Evolutionary conservation across 2,329 filamentous ascomycete genomes (phyloP).

Genomic region (Peltaster fructicola): DNA sequence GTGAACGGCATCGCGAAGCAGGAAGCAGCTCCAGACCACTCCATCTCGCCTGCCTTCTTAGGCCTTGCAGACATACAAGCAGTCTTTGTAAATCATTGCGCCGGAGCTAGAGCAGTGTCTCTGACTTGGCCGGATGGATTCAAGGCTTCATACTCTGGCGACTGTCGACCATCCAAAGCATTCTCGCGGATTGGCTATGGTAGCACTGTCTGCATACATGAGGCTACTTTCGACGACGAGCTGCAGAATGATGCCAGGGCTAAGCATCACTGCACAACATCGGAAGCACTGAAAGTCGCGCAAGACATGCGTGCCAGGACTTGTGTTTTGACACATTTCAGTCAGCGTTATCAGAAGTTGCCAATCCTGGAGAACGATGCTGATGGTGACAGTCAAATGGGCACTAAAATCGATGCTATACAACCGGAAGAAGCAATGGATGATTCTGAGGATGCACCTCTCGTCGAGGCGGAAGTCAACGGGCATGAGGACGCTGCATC

Average conservation of each 20-base stretch:
- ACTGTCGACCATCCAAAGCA: conserved; percentile 59
- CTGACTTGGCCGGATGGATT: conserved; percentile 65
- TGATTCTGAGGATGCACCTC: conserved; percentile 7
- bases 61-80: conserved; percentile 51
- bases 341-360: conserved; percentile 74
- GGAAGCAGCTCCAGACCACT: conserved; percentile 8
- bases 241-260: conserved; percentile 57
- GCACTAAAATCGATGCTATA: conserved; percentile 11
- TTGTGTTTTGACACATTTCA: conserved; percentile 84
- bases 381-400: conserved; percentile 5
- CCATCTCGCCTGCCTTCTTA: conserved; percentile 26
- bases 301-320: conserved; percentile 60
- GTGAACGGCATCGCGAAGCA: too few species aligned
- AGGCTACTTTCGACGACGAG: conserved; percentile 90
- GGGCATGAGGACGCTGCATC: conserved; percentile 2
- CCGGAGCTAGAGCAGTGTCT: conserved; percentile 55
- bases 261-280: conserved; percentile 82
- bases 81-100: conserved; percentile 59
- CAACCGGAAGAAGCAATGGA: conserved; percentile 12
- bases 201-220: conserved; percentile 76
- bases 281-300: conserved; percentile 67
- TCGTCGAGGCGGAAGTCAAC: conserved; percentile 3
- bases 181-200: conserved; percentile 57
- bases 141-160: conserved; percentile 82
- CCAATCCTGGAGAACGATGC: conserved; percentile 28